phyloP scores from a whole-genome alignment of 208 protist genomes.

The Trypanosoma mega region DNA sequence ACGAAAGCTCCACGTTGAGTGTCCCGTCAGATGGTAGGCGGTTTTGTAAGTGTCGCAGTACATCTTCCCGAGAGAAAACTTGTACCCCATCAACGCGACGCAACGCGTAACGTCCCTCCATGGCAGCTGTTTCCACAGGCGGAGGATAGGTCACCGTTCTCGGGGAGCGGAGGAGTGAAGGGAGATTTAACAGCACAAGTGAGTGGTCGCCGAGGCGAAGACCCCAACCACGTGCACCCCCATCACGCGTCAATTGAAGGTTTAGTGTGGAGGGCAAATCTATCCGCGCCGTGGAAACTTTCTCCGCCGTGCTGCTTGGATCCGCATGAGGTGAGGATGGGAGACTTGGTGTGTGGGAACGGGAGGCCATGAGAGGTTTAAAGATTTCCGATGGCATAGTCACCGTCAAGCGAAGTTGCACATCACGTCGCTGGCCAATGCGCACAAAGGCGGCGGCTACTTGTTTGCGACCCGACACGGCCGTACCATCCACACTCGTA shows the following conservation, averaged over 20 bases:
- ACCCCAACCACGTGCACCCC: slow-evolving; percentile 20
- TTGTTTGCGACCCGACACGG: slow-evolving; percentile 28
- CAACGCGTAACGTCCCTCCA: slow-evolving; percentile 23
- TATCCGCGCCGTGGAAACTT: too few species aligned
- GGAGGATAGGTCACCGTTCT: not conserved
- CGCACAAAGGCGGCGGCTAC: slow-evolving; percentile 37
- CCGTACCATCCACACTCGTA: slow-evolving; percentile 21
- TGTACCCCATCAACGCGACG: slow-evolving; percentile 11
- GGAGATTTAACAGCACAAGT: slow-evolving; percentile 22
- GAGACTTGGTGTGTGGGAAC: not conserved
- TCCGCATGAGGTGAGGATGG: not conserved
- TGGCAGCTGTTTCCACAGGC: not conserved
- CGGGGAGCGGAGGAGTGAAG: not conserved
- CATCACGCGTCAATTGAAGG: too few species aligned
- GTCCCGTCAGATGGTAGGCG: not conserved
- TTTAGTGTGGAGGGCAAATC: too few species aligned
- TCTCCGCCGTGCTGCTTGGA: not conserved
- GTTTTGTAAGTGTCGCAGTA: not conserved
- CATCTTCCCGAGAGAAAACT: slow-evolving; percentile 15
- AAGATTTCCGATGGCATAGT: not conserved
- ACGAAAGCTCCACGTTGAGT: too few species aligned
- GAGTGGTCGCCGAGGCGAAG: slow-evolving; percentile 21
- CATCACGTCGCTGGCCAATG: slow-evolving; percentile 15
- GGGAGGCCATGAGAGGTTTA: not conserved
- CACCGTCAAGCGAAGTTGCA: slow-evolving; percentile 26